Conservation (phyloP, 495 filamentous ascomycete genomes). For the Penicillium soppii region DNA sequence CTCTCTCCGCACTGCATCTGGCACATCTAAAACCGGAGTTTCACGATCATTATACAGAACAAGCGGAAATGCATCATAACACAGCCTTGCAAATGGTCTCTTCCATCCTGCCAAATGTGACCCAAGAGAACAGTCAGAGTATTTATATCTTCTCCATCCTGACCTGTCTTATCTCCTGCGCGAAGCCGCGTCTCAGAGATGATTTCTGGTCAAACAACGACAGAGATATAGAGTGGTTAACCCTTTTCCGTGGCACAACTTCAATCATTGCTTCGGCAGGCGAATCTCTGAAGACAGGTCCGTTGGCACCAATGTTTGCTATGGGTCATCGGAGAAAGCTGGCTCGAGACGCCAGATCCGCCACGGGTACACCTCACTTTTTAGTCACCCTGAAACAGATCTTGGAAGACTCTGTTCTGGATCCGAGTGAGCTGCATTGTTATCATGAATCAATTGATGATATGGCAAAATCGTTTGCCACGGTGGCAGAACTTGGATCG, state of each 20-base stretch:
- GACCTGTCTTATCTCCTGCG: slow-evolving; percentile 36
- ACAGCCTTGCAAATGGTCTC: slow-evolving; percentile 34
- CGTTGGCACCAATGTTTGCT: slow-evolving; percentile 10
- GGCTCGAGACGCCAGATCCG: slow-evolving; percentile 9
- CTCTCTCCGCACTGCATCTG: slow-evolving; percentile 45
- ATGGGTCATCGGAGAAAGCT: slow-evolving; percentile 2
- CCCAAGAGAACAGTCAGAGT: slow-evolving; percentile 30
- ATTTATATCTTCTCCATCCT: slow-evolving; percentile 41
- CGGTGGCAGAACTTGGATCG: slow-evolving; percentile 2
- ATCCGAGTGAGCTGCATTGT: slow-evolving; percentile 2
- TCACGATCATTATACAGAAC: slow-evolving; percentile 30
- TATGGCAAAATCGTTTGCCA: slow-evolving; percentile 14
- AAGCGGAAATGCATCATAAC: slow-evolving; percentile 41
- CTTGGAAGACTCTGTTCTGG: slow-evolving; percentile 5
- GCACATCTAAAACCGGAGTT: slow-evolving; percentile 37
- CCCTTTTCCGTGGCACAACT: slow-evolving; percentile 6
- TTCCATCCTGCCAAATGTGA: slow-evolving; percentile 29
- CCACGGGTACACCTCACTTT: slow-evolving; percentile 2
- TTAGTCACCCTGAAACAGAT: slow-evolving; percentile 14
- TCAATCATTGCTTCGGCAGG: slow-evolving; percentile 5
- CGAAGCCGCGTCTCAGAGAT: slow-evolving; percentile 27
- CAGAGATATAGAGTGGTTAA: slow-evolving; percentile 19
- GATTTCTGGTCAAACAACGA: slow-evolving; percentile 35
- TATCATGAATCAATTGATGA: slow-evolving; percentile 13
- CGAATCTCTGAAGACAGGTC: background rate